Base-by-base conservation (phyloP, 129 eudicot genomes). In the Scalesia atractyloides region DNA sequence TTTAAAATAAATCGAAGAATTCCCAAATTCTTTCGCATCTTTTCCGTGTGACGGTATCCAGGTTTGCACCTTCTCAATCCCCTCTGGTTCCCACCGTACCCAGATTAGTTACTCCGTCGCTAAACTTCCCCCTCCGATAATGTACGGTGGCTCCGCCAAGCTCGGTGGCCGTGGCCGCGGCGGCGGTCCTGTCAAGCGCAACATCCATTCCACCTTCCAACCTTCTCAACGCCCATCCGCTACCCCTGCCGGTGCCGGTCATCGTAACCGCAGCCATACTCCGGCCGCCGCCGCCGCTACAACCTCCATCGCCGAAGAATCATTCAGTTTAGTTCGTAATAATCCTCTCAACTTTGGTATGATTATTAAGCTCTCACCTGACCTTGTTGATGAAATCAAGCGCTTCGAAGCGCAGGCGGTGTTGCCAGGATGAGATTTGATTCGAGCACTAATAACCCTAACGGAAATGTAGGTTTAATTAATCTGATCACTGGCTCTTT, bases 371-470 rank as follows among this genome's bases (percentile, higher is more conserved):
- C 89, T 93, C 19, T 62, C 88, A 37, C 96, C 98, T 18, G 97
- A 82, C 81, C 95, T 93, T 6, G 87, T 93, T 13, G 96, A 93
- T n/a, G 96, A 93, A 87, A 93, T 93, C 88, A 93, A 82, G 89
- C 88, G 92, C 24, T 84, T 81, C 3, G 98, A 93, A 81, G 79
- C 86, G 46, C 79, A 81, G 17, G 96, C 16, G 84, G 83, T 39
- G 61, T 73, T 19, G 90, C 96, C 47, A 76, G 84, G 82, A 89
- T 93, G 62, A 93, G 86, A 73, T 94, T 94, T 51, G 96, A 90
- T 74, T 73, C 84, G 16, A 82, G 83, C 80, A 84, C 88, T 43
- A 90, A 86, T 43, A 87, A 88, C 79, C 33, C 85, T 33, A 62
- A 79, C 4, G 97, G 84, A 54, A 94, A 94, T 79, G 99, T 94